Base-by-base conservation (phyloP, 225 moss, liverwort and hornwort genomes). In the Sphagnum contortum region DNA sequence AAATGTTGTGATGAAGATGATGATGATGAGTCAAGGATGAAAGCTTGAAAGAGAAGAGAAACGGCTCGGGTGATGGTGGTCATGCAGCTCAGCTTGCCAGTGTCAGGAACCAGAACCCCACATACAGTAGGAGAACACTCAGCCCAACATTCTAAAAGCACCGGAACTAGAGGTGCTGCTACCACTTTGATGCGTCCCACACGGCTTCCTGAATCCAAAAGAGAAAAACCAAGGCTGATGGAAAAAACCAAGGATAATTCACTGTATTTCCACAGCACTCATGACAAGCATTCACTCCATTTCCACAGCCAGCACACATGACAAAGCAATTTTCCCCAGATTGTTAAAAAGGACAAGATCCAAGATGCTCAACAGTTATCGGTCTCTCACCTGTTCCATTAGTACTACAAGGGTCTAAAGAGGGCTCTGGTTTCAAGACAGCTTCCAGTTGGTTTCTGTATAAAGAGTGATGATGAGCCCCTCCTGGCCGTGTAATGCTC, bases 91-190 rank as follows among this genome's bases (percentile, higher is more conserved):
- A 98, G 90, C 68, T 87, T 85, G 55, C 64, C 79, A 65, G 71
- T 71, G 71, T 98, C 96, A 71, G 96, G 96, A 72, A 73, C 82
- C 49, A 90, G 90, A 44, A 81, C 86, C 65, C 66, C 85, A 74
- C 86, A 90, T 60, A 92, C 92, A 61, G 88, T 81, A 44, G 96
- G 93, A 64, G 85, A 77, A 73, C 83, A 93, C 65, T 91, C 90
- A 73, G 92, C 84, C 96, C 96, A 98, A 76, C 96, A 93, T 53
- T 98, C 90, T 73, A 93, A 78, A 70, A 98, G 75, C 55, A 91
- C 80, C 48, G 89, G 82, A 64, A 91, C 80, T 74, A 98, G 90
- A 60, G 83, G 79, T 69, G 80, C 68, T 68, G 77, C 83, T 62
- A 72, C 64, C 49, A 60, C 49, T 68, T 75, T 72, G 58, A 75